phyloP scores from a whole-genome alignment of 106 monocot genomes.

The Xerophyta viscosa region DNA sequence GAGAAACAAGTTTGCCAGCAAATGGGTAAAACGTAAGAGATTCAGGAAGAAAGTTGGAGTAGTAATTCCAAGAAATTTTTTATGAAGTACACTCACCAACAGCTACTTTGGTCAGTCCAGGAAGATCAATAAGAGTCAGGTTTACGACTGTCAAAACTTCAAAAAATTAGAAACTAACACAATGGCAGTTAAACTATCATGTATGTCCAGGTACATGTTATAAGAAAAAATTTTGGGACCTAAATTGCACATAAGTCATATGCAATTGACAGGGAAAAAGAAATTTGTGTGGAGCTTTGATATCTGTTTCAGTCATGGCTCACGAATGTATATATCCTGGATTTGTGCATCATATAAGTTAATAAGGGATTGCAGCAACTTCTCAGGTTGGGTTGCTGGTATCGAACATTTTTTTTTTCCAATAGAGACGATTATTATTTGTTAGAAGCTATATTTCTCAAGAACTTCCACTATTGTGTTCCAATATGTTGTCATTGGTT shows the following conservation, averaged over 20 bases:
- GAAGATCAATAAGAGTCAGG: slow-evolving; percentile 91
- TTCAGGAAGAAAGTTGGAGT: background rate
- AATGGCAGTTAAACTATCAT: background rate
- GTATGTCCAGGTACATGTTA: background rate
- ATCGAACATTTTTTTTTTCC: too few relatives aligned
- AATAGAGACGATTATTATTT: too few relatives aligned
- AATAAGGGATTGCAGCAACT: too few relatives aligned
- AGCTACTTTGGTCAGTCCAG: slow-evolving; percentile 96
- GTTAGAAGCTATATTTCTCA: too few relatives aligned
- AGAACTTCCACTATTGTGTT: too few relatives aligned
- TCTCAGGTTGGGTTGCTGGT: too few relatives aligned
- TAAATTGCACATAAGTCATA: background rate
- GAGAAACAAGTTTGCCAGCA: background rate
- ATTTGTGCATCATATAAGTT: too few relatives aligned
- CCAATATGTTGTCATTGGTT: too few relatives aligned
- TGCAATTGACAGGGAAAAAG: too few relatives aligned
- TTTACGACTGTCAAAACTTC: slow-evolving; percentile 74
- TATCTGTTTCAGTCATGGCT: too few relatives aligned
- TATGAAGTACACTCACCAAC: slow-evolving; percentile 64
- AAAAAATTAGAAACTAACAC: slow-evolving; percentile 2
- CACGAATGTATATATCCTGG: too few relatives aligned
- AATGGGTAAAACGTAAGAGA: background rate
- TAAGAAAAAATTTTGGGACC: background rate
- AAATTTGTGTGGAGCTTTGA: too few relatives aligned
- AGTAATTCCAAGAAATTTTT: background rate